Conservation (phyloP, 192 early-diverging fungal species). For the Funneliformis geosporum region DNA sequence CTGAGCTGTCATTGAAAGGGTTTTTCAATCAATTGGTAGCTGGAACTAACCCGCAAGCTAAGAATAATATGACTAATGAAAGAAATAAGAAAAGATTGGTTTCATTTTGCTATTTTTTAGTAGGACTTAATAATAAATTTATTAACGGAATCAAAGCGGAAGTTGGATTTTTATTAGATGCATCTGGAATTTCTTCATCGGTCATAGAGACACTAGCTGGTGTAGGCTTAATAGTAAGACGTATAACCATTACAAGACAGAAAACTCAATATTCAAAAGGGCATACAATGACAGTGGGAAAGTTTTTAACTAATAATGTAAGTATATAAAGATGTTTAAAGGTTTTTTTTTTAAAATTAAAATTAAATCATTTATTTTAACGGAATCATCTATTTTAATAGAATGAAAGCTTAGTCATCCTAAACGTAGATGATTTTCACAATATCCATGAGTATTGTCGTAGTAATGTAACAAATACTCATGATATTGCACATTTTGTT, state of each 20-base stretch:
- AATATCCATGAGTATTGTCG: background rate
- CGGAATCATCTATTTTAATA: background rate
- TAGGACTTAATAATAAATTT: background rate
- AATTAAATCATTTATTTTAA: background rate
- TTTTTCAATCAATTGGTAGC: no score
- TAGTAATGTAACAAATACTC: slow-evolving; percentile 7
- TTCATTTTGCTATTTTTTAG: background rate
- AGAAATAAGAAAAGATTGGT: background rate
- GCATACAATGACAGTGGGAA: slow-evolving; percentile 1
- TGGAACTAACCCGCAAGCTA: background rate
- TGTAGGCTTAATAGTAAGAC: slow-evolving; percentile 6
- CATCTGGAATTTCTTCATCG: background rate
- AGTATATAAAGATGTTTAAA: background rate
- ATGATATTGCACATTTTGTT: slow-evolving; percentile 2
- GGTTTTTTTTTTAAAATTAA: background rate
- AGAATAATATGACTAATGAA: slow-evolving; percentile 5
- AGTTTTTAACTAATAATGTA: background rate
- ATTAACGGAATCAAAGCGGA: no score
- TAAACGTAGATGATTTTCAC: no score
- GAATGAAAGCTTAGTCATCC: background rate
- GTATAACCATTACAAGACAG: background rate
- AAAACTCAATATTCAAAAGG: background rate
- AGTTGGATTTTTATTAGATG: no score
- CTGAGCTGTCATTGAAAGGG: no score
- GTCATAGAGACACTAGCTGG: background rate